Evolutionary conservation across 768 basidiomycete species (phyloP), one percentile per base, ranked within the genome.

Genomic region (Sarcodon aspratus): DNA sequence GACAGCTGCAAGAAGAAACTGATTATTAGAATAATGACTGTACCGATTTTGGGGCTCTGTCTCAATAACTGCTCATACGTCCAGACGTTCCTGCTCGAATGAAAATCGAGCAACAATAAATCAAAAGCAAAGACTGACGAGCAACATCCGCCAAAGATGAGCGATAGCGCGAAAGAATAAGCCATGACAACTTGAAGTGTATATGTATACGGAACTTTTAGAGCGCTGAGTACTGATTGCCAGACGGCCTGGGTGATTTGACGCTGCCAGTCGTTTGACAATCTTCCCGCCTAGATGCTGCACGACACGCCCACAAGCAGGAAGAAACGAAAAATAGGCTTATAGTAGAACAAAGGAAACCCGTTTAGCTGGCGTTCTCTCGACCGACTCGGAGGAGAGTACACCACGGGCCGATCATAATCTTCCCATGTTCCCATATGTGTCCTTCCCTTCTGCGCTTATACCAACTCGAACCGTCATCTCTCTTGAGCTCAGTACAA

Each of bases 111-210:
- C 36, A 10, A 21, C n/a, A 45, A 33, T n/a, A n/a, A 8, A 33
- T 13, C 21, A 45, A 15, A 48, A 44, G 33, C 9, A 21, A 45
- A 27, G n/a, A 74, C 80, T 48, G 63, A 84, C 82, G 80, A 70
- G 74, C 89, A 92, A 58, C 89, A 92, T 15, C 89, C 88, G 18
- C 88, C 88, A 54, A 90, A 75, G 5, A 91, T 79, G 54, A 85
- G 70, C 1, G 72, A 69, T 17, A 86, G 59, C 17, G 78, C 70
- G 46, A 69, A 50, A 1, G 63, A 55, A 57, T 67, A 71, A 55
- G 67, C 65, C 40, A 18, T 45, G 37, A 18, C 18, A 5, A 13
- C 18, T n/a, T n/a, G n/a, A n/a, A n/a, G 37, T 18, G 2, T 38
- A 18, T 38, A 18, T 38, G 37, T 38, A 13, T 38, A 18, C 21